Percentiles rank a stretch among this genome's conserved stretches.
Evolutionary conservation across 805 yeast genomes (phyloP).

Genomic region (Saturnispora kantuleensis): DNA sequence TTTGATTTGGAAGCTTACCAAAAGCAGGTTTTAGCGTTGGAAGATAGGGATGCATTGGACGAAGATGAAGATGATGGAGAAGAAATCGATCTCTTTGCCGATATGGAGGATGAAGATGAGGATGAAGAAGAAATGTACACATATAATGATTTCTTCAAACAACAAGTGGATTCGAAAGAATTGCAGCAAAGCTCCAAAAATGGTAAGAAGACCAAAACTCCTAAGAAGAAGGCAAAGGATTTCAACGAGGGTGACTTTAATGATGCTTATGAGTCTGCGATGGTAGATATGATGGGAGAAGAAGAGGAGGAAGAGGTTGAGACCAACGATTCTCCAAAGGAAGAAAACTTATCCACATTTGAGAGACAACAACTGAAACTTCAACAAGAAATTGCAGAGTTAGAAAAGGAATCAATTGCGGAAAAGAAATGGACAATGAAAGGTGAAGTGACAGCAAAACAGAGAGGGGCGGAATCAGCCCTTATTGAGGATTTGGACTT

Average conservation of each 20-base stretch:
- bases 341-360: conserved; percentile 51
- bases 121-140: conserved; percentile 37
- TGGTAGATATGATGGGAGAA: conserved; percentile 50
- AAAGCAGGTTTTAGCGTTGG: conserved; percentile 21
- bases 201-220: conserved; percentile 6
- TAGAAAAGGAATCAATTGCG: conserved; percentile 82
- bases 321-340: conserved; percentile 15
- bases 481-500: conserved; percentile 77
- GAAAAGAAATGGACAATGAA: conserved; percentile 90
- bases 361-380: conserved; percentile 75
- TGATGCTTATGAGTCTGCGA: conserved; percentile 49
- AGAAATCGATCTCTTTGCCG: conserved; percentile 45
- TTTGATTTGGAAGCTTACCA: conserved; percentile 73
- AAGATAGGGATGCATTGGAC: conserved; percentile 32
- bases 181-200: conserved; percentile 10
- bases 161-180: conserved; percentile 15
- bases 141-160: conserved; percentile 59
- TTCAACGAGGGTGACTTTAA: conserved; percentile 55
- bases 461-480: conserved; percentile 78
- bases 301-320: conserved; percentile 29
- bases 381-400: conserved; percentile 62
- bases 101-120: conserved; percentile 40
- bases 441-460: conserved; percentile 80
- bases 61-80: conserved; percentile 38
- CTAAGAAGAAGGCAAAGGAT: conserved; percentile 26